Conservation (phyloP, 306 rosid species). For the Inga leiocalycina region DNA sequence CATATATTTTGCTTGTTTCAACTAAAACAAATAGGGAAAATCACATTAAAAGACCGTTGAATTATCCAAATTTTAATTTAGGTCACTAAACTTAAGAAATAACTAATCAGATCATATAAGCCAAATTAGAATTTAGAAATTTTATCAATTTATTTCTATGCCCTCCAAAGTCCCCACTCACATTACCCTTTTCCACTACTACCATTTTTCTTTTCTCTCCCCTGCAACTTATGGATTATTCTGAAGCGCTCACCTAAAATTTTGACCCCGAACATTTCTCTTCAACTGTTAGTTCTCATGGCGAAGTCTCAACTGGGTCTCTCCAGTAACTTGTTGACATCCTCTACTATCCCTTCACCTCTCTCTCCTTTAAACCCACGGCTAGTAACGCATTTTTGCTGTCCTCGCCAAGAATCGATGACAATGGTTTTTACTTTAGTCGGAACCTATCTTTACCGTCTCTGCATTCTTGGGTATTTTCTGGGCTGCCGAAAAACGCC, state of each 20-base stretch:
- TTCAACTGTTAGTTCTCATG: conserved; percentile 56
- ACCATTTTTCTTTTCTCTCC: too few relatives aligned
- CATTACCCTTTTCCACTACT: too few relatives aligned
- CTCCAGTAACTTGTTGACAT: conserved; percentile 34
- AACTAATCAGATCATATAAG: fast-evolving
- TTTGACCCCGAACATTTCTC: background rate
- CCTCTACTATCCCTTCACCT: conserved; percentile 49
- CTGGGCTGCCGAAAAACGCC: conserved; percentile 60
- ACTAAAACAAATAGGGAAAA: too few relatives aligned
- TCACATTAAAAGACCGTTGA: too few relatives aligned
- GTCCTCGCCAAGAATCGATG: conserved; percentile 51
- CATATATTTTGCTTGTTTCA: too few relatives aligned
- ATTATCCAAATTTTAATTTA: too few relatives aligned
- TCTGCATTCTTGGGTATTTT: conserved; percentile 53
- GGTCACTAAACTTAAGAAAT: too few relatives aligned
- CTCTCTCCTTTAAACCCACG: conserved; percentile 61
- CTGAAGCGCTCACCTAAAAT: too few relatives aligned
- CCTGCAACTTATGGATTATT: too few relatives aligned
- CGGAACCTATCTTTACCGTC: conserved; percentile 63
- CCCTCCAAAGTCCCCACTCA: too few relatives aligned
- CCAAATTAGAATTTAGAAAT: too few relatives aligned
- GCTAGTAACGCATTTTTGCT: conserved; percentile 59
- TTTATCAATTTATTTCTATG: too few relatives aligned
- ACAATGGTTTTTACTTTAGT: conserved; percentile 56
- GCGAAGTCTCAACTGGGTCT: conserved; percentile 72